Evolutionary conservation across 106 monocot species (phyloP), one percentile per base, ranked within the genome.

Genomic region (Posidonia australis): DNA sequence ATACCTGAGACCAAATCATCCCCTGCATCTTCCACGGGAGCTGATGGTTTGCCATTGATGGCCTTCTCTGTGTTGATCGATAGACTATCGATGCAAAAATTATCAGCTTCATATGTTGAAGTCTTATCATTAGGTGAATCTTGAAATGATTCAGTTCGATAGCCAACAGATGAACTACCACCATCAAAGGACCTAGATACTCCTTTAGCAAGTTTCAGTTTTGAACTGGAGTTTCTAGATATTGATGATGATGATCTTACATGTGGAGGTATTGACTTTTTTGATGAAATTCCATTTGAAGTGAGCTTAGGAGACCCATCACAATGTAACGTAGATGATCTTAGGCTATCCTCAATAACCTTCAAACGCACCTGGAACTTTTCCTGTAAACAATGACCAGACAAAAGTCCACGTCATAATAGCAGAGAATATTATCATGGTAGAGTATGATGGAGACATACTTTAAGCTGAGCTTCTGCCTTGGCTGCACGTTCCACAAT

Each of bases 401-500:
- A 44, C 1, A 25, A 64, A 28, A 9, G 1, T 46, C 21, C 10
- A 36, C 13, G 17, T 46, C 19, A 42, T 13, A 64, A 25, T 46
- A 19, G 14, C 44, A 25, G n/a, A 24, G 1, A 45, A 61, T 44
- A 13, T 57, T 23, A 22, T 44, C 61, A 42, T 41, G 41, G 21
- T 48, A 19, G 66, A 11, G 13, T 22, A 44, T 21, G 24, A 12
- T 9, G 66, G 17, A 64, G 42, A 2, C 44, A 25, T 79, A 91
- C 91, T 77, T 91, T 91, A 16, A 91, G 81, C 44, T 86, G 86
- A 25, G 74, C 81, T 66, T 91, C 91, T 48, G 83, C 65, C 70
- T 75, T 91, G 22, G 81, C 72, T 67, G 86, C 67, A 45, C 83
- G 78, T 68, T 91, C 86, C 22, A 76, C 69, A 27, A 79, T 65